Conservation (phyloP, 371 early-diverging fungal genomes). For the Mucor lusitanicus region DNA sequence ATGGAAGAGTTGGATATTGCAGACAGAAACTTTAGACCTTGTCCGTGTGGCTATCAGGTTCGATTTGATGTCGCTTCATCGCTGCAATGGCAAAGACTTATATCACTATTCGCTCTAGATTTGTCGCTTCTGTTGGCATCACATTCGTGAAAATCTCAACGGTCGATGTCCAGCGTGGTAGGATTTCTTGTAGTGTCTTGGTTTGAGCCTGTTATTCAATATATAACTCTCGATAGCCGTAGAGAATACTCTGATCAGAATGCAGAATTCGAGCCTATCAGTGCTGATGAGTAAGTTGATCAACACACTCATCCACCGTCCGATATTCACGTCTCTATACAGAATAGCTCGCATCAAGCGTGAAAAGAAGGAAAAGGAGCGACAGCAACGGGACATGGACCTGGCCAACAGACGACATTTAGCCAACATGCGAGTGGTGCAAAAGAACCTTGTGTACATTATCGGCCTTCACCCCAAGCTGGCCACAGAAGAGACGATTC, state of each 20-base stretch:
- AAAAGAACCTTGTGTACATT: constrained; percentile 95
- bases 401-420: constrained; percentile 84
- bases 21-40: constrained; percentile 94
- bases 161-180: constrained; percentile 86
- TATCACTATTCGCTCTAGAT: constrained; percentile 7
- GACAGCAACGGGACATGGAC: constrained; percentile 86
- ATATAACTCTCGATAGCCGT: constrained; percentile 29
- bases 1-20: constrained; percentile 97
- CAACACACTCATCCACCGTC: neutral
- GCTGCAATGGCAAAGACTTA: neutral
- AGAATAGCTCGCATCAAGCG: constrained; percentile 60
- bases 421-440: constrained; percentile 90
- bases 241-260: constrained; percentile 83
- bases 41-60: constrained; percentile 97
- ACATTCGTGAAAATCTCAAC: constrained; percentile 71
- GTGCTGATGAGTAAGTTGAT: constrained; percentile 71
- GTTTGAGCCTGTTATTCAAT: neutral
- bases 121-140: constrained; percentile 29
- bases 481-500: constrained; percentile 78
- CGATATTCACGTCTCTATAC: neutral
- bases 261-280: constrained; percentile 87
- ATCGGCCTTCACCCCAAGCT: constrained; percentile 85
- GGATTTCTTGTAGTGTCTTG: too few species aligned
- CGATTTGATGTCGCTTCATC: neutral
- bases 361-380: constrained; percentile 87